Conservation (phyloP, 352 stramenopile species). For the Pythium myriotylum region DNA sequence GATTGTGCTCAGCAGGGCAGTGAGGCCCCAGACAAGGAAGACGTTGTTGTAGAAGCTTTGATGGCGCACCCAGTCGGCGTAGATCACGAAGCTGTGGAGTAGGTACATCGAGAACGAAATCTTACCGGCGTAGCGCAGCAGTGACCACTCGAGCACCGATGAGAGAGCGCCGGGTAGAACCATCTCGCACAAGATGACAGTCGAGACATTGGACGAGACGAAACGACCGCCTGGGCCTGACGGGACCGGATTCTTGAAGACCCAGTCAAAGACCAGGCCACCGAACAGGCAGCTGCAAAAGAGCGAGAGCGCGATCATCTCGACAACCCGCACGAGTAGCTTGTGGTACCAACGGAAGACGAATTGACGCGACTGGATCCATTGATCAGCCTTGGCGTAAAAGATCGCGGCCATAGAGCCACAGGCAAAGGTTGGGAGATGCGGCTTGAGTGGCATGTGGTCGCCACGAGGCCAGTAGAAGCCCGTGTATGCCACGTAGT, state of each 20-base stretch:
- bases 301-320: constrained; percentile 20
- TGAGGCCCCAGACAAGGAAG: constrained; percentile 35
- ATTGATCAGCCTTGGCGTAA: constrained; percentile 25
- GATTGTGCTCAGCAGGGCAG: constrained; percentile 32
- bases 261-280: constrained; percentile 33
- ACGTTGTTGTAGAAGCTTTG: constrained; percentile 41
- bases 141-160: constrained; percentile 34
- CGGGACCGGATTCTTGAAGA: constrained; percentile 26
- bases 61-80: constrained; percentile 21
- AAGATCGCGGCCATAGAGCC: constrained; percentile 38
- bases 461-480: constrained; percentile 22
- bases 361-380: constrained; percentile 1
- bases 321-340: constrained; percentile 15
- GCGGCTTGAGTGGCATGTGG: constrained; percentile 32
- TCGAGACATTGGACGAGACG: constrained; percentile 28
- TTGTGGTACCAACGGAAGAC: constrained; percentile 12
- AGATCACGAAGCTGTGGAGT: constrained; percentile 50
- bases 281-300: constrained; percentile 31
- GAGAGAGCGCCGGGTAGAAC: constrained; percentile 31
- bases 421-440: constrained; percentile 39
- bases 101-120: constrained; percentile 49
- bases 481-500: constrained; percentile 28
- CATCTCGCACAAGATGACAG: constrained; percentile 44
- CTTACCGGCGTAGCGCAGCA: constrained; percentile 37
- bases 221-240: constrained; percentile 17